Evolutionary conservation across 2,329 filamentous ascomycete genomes (phyloP), one percentile per base, ranked within the genome.

Genomic region (Neoascochyta sp.): DNA sequence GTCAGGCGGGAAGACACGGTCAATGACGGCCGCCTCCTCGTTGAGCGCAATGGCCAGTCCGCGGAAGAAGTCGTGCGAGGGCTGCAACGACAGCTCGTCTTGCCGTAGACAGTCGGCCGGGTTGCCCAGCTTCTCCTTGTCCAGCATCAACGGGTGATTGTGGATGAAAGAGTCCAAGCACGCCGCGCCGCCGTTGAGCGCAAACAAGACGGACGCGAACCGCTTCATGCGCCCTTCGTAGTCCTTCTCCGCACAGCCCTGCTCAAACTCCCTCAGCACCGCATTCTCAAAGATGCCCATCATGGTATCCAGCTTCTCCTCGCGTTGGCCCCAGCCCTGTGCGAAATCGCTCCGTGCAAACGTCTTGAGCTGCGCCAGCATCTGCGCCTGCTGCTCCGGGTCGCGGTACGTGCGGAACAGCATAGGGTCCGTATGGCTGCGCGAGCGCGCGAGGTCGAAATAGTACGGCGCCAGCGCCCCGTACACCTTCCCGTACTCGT

Each of bases 401-500:
- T 94, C 84, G 22, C 81, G 76, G 56, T 93, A 96, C 8, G 83
- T 83, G 49, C 84, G 80, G 64, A 96, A 98, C 7, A 96, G 71
- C 18, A 87, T 72, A 5, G 86, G 86, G 44, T 95, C 84, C 9
- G 84, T 78, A 66, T 84, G 86, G 41, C 70, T 86, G 65, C 73
- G 78, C 3, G 82, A 80, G 40, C 70, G 74, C 19, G 76, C 78
- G 22, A 96, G 75, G 58, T 98, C 87, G 43, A 79, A 78, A 64
- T 96, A 98, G 50, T 93, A 90, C 0, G 89, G 89, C 8, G 81
- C 85, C 46, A 98, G 65, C 4, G 86, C 84, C n/a, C 81, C 83
- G 62, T 96, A 93, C 9, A 96, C 73, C 59, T 83, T 93, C 10
- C 84, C 90, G 57, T 89, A 98, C 62, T 96, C 89, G 49, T 92